phyloP scores from a whole-genome alignment of 768 basidiomycete species.

The Ephemerocybe angulata region DNA sequence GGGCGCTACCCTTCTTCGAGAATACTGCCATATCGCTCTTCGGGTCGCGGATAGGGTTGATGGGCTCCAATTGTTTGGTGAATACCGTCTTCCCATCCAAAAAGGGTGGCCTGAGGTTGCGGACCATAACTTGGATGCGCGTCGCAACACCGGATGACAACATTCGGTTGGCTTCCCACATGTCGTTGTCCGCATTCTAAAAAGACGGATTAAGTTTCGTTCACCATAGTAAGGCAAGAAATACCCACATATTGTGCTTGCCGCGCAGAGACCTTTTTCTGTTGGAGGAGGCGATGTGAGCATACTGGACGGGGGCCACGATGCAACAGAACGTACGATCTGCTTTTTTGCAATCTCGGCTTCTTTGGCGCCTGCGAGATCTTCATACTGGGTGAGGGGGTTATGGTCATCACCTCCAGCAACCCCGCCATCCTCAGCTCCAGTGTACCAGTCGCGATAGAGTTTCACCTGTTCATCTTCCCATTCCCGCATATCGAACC shows the following conservation, averaged over 20 bases:
- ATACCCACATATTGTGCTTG: conserved; percentile 91
- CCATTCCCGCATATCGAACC: conserved; percentile 85
- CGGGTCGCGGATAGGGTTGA: conserved; percentile 91
- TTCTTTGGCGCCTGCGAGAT: conserved; percentile 63
- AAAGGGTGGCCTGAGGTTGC: conserved; percentile 96
- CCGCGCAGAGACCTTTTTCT: conserved; percentile 88
- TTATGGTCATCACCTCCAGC: conserved; percentile 92
- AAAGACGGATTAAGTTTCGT: conserved; percentile 14
- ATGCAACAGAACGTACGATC: conserved; percentile 43
- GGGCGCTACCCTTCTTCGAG: conserved; percentile 91
- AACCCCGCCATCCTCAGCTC: conserved; percentile 82
- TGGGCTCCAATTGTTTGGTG: conserved; percentile 94
- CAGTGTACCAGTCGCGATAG: conserved; percentile 96
- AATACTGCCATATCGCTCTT: conserved; percentile 96
- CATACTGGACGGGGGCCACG: neutral
- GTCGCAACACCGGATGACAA: conserved; percentile 92
- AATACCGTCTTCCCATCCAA: conserved; percentile 94
- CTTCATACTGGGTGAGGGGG: conserved; percentile 90
- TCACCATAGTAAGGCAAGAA: neutral
- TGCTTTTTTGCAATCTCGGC: conserved; percentile 75
- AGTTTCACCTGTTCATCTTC: conserved; percentile 92
- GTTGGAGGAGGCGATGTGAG: conserved; percentile 15
- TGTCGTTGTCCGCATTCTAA: conserved; percentile 95
- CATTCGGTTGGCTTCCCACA: conserved; percentile 99
- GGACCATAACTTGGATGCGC: conserved; percentile 94